Conservation (phyloP, 495 filamentous ascomycete species). For the Trichocladium uniseriatum region DNA sequence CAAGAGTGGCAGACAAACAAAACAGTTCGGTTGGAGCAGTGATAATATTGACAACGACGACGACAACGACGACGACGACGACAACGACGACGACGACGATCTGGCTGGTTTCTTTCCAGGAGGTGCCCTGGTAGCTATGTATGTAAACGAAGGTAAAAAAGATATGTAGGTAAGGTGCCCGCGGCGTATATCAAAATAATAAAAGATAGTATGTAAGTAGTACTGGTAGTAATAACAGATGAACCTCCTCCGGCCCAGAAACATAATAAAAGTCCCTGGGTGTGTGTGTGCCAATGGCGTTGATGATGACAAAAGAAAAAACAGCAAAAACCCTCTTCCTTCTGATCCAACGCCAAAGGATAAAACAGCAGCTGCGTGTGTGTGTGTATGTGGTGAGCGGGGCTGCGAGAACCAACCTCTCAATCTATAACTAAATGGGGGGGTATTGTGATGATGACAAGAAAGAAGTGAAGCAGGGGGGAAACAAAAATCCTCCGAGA, state of each 20-base stretch:
- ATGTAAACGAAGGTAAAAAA: background rate
- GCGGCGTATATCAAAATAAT: background rate
- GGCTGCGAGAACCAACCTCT: background rate
- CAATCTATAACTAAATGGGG: slow-evolving; percentile 14
- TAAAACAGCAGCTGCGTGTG: background rate
- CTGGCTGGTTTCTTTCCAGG: background rate
- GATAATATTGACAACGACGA: background rate
- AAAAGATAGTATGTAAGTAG: background rate
- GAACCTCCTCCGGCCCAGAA: background rate
- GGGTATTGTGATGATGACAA: slow-evolving; percentile 7
- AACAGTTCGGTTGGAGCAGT: background rate
- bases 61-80: too few species aligned
- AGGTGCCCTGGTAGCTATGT: background rate
- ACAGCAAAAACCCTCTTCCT: background rate
- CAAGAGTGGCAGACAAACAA: too few species aligned
- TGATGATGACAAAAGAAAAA: background rate
- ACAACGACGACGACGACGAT: too few species aligned
- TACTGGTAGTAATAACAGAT: too few species aligned
- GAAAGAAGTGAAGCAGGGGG: slow-evolving; percentile 2
- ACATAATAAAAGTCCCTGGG: background rate
- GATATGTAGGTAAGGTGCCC: background rate
- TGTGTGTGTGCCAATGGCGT: background rate
- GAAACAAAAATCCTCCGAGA: background rate
- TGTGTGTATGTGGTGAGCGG: background rate
- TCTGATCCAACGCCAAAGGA: background rate